Conservation (phyloP, 169 alveolate genomes). For the Plasmodium adleri region DNA sequence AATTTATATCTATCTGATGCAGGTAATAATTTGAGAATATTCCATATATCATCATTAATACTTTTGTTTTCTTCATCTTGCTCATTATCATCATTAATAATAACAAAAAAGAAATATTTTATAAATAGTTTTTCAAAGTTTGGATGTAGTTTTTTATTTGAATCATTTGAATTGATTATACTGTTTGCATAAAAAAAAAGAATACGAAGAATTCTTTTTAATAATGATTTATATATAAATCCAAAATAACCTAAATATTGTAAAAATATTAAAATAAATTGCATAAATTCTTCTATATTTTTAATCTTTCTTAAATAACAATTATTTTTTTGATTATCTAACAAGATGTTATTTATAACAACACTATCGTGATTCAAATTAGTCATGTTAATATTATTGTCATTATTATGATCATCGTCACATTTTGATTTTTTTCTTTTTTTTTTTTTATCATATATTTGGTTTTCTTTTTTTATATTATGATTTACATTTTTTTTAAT, state of each 20-base stretch:
- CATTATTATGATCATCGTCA: neutral
- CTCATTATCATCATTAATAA: neutral
- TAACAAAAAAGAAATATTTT: slow-evolving; percentile 15
- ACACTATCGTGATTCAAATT: neutral
- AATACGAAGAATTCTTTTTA: slow-evolving; percentile 7
- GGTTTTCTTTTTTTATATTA: neutral
- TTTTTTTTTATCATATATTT: neutral
- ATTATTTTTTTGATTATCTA: slow-evolving; percentile 1
- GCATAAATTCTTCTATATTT: slow-evolving; percentile 28
- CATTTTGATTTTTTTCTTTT: neutral
- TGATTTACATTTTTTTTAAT: neutral
- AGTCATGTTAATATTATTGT: neutral
- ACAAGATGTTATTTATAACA: slow-evolving; percentile 1
- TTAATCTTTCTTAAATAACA: slow-evolving; percentile 24
- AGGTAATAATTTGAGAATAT: slow-evolving; percentile 23
- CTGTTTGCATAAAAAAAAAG: slow-evolving; percentile 12
- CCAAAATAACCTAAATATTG: slow-evolving; percentile 45
- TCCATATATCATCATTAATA: slow-evolving; percentile 32
- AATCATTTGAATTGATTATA: neutral
- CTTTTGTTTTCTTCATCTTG: neutral
- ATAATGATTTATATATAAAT: slow-evolving; percentile 15
- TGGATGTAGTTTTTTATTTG: neutral
- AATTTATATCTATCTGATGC: slow-evolving; percentile 44
- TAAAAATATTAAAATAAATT: neutral
- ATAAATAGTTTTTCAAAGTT: slow-evolving; percentile 31